Evolutionary conservation across 257 asterid species (phyloP), one percentile per base, ranked within the genome.

Genomic region (Solanum pinnatisectum): DNA sequence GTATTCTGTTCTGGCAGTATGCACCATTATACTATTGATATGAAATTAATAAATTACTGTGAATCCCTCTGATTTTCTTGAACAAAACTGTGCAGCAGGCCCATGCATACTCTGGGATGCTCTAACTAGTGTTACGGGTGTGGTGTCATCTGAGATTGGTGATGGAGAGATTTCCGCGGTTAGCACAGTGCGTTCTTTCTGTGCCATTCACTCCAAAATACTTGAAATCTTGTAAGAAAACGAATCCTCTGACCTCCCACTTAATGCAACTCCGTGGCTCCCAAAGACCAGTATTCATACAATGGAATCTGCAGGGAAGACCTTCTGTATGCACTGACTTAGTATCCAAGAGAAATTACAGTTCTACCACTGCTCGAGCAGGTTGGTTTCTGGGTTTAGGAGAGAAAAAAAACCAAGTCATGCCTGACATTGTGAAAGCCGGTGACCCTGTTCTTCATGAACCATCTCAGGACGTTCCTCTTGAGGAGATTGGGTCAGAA

Each of bases 391-490:
- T 92, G 86, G 97, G 98, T 63, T 33, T 91, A 85, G 88, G 94
- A n/a, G 93, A 93, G 72, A 93, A 92, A 87, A 94, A 96, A 86
- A 89, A 56, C 84, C 84, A 44, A 40, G 44, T 20, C 70, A 33
- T 93, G 88, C 98, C 98, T 85, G 98, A 96, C 15, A 94, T 94
- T 7, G 95, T 94, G 74, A 92, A 95, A 91, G 98, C 99, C 40
- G 99, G 99, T 12, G 99, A 97, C 93, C 98, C 99, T 85, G 98
- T 97, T 90, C 96, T 97, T 8, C 98, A 97, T 86, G 99, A 97
- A 88, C 95, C 94, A 5, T 93, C 98, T 8, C 95, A 88, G 90
- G 95, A 93, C 13, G 94, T 96, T 33, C 86, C 79, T 30, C 94
- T 92, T 59, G 97, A 91, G 25, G 98, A 96, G 68, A 93, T 95